These are phyloP conservation scores for Gossypium gossypioides DNA, from an alignment of 441 rosid species.

Conservation along the genomic window DNA sequence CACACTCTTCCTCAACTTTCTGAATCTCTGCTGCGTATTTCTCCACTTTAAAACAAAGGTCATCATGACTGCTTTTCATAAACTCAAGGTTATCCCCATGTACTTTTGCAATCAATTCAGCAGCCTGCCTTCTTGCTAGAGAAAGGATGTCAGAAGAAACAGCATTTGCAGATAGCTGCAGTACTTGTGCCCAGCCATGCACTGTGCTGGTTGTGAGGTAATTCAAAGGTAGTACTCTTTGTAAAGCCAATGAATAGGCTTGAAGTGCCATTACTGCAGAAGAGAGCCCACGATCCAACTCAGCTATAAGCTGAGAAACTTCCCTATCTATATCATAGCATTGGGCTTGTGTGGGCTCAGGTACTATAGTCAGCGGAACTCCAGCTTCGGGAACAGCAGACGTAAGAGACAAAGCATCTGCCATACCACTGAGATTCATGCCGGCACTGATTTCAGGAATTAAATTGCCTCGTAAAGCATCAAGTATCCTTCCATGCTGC, in stretches of 20 bases:
- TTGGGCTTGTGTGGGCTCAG: slow-evolving; percentile 94
- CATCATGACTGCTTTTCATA: slow-evolving; percentile 44
- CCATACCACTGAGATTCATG: slow-evolving; percentile 38
- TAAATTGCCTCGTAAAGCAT: slow-evolving; percentile 66
- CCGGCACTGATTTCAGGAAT: slow-evolving; percentile 56
- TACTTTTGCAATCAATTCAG: slow-evolving; percentile 55
- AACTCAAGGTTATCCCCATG: slow-evolving; percentile 53
- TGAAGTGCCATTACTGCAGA: slow-evolving; percentile 62
- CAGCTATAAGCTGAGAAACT: slow-evolving; percentile 59
- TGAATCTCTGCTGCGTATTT: slow-evolving; percentile 58
- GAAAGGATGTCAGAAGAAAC: slow-evolving; percentile 65
- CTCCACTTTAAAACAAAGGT: slow-evolving; percentile 58
- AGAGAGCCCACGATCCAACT: slow-evolving; percentile 67
- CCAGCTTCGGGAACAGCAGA: slow-evolving; percentile 86
- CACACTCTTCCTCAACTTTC: slow-evolving; percentile 60
- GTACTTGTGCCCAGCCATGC: slow-evolving; percentile 81
- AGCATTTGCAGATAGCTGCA: slow-evolving; percentile 73
- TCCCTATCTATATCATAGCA: slow-evolving; percentile 87
- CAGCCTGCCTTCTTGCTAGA: slow-evolving; percentile 72
- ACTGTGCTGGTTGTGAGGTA: slow-evolving; percentile 73
- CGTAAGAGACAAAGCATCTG: slow-evolving; percentile 63
- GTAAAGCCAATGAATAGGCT: slow-evolving; percentile 72
- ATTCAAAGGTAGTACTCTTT: slow-evolving; percentile 81
- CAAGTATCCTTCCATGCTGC: slow-evolving; percentile 81
- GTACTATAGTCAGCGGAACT: slow-evolving; percentile 86